Base-by-base conservation (phyloP, 768 basidiomycete species). In the Trametes cubensis region DNA sequence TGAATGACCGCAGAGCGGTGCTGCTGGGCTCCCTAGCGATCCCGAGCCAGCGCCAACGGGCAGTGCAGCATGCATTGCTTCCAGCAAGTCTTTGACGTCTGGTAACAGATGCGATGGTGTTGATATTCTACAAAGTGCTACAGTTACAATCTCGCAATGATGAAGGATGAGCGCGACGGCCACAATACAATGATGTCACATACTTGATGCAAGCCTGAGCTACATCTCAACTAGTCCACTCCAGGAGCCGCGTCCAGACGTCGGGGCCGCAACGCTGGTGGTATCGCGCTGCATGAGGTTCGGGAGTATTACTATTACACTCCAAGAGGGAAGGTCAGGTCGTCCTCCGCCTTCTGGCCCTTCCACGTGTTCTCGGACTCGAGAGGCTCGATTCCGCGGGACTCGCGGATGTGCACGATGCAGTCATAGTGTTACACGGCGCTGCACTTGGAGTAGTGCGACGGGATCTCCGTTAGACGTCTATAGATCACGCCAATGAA, bases 401-500 rank as follows among this genome's bases (percentile, higher is more conserved):
- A 67, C 34, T 67, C 21, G 38, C 65, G 62, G 23, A 69, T 41
- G 58, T 69, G 62, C 6, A 54, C 69, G 8, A 71, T 57, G n/a
- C 66, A 68, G 55, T 72, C 72, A 51, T 68, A 71, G 62, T 72
- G 72, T 20, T 67, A 56, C 11, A 69, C 70, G 1, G 66, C 63
- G 40, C 63, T 66, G 65, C 70, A 71, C 41, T 55, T 62, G 5
- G 66, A 66, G 55, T 74, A 73, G 58, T 72, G 72, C 48, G 71
- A 72, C 61, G 64, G 65, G 1, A 67, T 44, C 48, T 73, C 71
- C 6, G 73, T 71, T 18, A 55, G 51, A 4, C 62, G 66, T 14
- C 70, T 55, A 57, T 74, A 73, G 20, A 74, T 68, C 34, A 74
- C 69, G 20, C 72, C 73, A 46, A 73, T 72, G 66, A 72, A 72